Percentiles rank a stretch among this genome's conserved stretches.
These are phyloP conservation scores for Chloranthus sessilifolius DNA, from an alignment of 164 flowering plant genomes.

Conservation along the genomic window DNA sequence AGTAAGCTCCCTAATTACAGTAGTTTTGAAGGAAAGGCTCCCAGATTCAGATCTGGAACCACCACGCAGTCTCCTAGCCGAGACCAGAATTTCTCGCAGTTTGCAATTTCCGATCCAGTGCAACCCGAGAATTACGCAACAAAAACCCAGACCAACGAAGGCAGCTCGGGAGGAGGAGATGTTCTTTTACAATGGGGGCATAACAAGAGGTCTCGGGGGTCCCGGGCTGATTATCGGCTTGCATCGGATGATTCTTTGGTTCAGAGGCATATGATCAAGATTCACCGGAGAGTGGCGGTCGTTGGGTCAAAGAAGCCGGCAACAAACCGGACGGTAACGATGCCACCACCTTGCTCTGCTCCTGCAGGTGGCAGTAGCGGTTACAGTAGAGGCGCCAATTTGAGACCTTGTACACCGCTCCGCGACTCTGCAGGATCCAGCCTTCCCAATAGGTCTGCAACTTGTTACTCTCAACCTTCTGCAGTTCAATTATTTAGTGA, in stretches of 20 bases:
- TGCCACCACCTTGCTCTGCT: conserved; percentile 13
- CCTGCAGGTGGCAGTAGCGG: too few species aligned
- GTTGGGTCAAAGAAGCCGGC: conserved; percentile 10
- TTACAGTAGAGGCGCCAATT: conserved; percentile 15
- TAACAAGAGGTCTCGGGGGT: conserved; percentile 31
- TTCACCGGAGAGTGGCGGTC: conserved; percentile 16
- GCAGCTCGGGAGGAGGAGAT: conserved; percentile 17
- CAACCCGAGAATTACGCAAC: conserved; percentile 11
- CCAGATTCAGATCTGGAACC: conserved; percentile 15
- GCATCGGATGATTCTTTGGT: conserved; percentile 17
- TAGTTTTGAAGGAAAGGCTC: conserved; percentile 15
- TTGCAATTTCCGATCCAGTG: conserved; percentile 4
- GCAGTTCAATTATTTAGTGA: not conserved
- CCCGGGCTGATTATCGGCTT: conserved; percentile 20
- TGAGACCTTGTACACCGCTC: conserved; percentile 16
- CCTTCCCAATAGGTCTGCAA: conserved; percentile 13
- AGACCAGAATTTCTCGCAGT: conserved; percentile 14
- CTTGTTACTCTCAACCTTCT: not conserved
- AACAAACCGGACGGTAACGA: conserved; percentile 2
- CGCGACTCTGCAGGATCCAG: conserved; percentile 19
- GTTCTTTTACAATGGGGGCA: conserved; percentile 39
- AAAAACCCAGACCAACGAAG: conserved; percentile 8
- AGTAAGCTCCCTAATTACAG: conserved; percentile 6
- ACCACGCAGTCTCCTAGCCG: conserved; percentile 15
- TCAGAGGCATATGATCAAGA: conserved; percentile 23